phyloP scores from a whole-genome alignment of 768 basidiomycete genomes.

The Collybiopsis luxurians region DNA sequence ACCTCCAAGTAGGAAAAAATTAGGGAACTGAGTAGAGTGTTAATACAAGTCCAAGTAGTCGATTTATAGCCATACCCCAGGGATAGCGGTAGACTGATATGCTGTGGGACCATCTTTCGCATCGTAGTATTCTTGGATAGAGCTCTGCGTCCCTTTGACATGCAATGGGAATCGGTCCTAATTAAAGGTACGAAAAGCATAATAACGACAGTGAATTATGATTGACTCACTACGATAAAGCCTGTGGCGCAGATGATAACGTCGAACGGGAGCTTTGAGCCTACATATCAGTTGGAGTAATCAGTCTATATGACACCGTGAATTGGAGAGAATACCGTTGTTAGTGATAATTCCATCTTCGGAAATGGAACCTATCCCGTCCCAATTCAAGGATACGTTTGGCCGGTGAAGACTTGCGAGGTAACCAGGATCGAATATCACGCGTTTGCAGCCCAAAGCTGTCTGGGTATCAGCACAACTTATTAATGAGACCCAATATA shows the following conservation, averaged over 20 bases:
- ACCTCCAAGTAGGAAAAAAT: constrained; percentile 41
- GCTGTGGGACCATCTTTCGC: constrained; percentile 39
- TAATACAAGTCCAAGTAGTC: neutral
- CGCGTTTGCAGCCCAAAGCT: constrained; percentile 52
- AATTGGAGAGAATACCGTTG: constrained; percentile 22
- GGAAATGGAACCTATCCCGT: constrained; percentile 34
- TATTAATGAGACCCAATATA: neutral
- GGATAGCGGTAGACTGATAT: constrained; percentile 40
- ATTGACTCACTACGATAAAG: constrained; percentile 22
- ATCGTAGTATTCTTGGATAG: constrained; percentile 39
- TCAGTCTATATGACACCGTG: constrained; percentile 15
- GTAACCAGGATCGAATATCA: constrained; percentile 48
- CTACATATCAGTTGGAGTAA: constrained; percentile 22
- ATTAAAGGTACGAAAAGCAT: neutral
- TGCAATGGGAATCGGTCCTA: constrained; percentile 33
- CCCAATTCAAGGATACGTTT: constrained; percentile 40
- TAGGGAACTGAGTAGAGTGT: constrained; percentile 32
- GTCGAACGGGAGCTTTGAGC: constrained; percentile 32
- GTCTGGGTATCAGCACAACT: neutral
- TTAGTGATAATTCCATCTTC: constrained; percentile 41
- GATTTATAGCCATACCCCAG: constrained; percentile 27
- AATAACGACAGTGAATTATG: neutral
- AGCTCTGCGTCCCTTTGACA: constrained; percentile 27
- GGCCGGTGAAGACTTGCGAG: constrained; percentile 39
- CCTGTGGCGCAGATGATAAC: constrained; percentile 40